Evolutionary conservation across 371 early-diverging fungal species (phyloP).

Genomic region (Mortierella sp.): DNA sequence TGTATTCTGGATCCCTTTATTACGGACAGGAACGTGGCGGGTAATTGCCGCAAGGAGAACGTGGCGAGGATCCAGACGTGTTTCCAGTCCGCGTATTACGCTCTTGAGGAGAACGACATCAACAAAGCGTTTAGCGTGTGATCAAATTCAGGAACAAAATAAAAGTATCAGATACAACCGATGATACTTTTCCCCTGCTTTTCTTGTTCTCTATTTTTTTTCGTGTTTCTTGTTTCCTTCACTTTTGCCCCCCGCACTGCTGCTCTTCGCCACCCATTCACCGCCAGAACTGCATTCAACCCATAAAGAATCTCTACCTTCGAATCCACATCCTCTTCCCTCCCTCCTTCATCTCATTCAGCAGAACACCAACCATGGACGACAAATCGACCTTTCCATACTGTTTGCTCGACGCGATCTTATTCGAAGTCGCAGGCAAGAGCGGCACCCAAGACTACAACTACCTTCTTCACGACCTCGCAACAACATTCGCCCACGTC

Average conservation of each 20-base stretch:
- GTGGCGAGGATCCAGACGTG: neutral
- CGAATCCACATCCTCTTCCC: neutral
- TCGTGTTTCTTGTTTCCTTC: no score
- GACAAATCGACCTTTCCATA: neutral
- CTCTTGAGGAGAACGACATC: neutral
- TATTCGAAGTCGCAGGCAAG: neutral
- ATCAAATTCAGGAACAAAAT: neutral
- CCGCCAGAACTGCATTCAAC: no score
- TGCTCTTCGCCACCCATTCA: no score
- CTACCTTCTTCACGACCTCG: neutral
- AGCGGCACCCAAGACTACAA: neutral
- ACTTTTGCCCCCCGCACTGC: no score
- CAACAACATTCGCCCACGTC: neutral
- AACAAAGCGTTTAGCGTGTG: neutral
- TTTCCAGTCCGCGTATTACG: neutral
- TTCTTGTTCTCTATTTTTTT: no score
- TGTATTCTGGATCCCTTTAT: slow-evolving; percentile 19
- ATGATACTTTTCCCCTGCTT: no score
- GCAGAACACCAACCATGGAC: neutral
- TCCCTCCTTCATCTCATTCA: neutral
- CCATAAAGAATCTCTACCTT: no score
- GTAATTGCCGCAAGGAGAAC: neutral
- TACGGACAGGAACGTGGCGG: slow-evolving; percentile 14
- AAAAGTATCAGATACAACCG: no score
- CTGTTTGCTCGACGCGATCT: neutral